Evolutionary conservation across 1,284 basidiomycete genomes (phyloP).

Genomic region (Caloboletus inedulis): DNA sequence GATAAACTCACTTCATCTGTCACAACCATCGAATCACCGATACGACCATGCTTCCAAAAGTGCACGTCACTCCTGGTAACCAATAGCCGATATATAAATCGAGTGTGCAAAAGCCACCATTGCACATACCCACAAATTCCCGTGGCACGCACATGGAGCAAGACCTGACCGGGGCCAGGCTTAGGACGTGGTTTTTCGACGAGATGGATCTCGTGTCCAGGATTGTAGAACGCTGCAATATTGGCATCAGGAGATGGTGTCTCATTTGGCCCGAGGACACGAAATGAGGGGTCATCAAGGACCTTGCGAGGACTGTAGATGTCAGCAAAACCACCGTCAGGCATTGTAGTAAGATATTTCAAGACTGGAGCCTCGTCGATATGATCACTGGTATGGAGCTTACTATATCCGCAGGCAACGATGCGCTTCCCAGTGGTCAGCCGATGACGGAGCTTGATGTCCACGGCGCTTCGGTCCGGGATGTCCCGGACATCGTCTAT

Average conservation of each 20-base stretch:
- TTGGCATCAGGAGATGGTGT: conserved; percentile 45
- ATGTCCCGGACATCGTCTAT: no score
- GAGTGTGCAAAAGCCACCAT: not conserved
- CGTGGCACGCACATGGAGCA: conserved; percentile 59
- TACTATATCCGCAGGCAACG: not conserved
- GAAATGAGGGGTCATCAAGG: conserved; percentile 51
- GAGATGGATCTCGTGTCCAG: conserved; percentile 55
- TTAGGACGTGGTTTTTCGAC: conserved; percentile 56
- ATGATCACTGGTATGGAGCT: not conserved
- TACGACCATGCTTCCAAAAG: conserved; percentile 63
- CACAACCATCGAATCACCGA: conserved; percentile 65
- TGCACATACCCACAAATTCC: conserved; percentile 58
- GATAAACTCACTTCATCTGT: conserved; percentile 48
- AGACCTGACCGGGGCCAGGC: conserved; percentile 58
- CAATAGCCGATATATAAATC: not conserved
- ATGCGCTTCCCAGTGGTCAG: conserved; percentile 7
- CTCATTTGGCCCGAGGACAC: conserved; percentile 45
- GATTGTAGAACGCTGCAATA: conserved; percentile 61
- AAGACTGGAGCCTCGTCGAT: not conserved
- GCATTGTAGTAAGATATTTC: conserved; percentile 16
- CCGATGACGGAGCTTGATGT: conserved; percentile 1
- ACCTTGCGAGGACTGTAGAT: conserved; percentile 52
- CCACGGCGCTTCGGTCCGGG: not conserved
- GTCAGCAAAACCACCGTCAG: conserved; percentile 33
- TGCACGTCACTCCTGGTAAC: conserved; percentile 54